Base-by-base conservation (phyloP, 805 yeast genomes). In the Kuraishia piskuri region DNA sequence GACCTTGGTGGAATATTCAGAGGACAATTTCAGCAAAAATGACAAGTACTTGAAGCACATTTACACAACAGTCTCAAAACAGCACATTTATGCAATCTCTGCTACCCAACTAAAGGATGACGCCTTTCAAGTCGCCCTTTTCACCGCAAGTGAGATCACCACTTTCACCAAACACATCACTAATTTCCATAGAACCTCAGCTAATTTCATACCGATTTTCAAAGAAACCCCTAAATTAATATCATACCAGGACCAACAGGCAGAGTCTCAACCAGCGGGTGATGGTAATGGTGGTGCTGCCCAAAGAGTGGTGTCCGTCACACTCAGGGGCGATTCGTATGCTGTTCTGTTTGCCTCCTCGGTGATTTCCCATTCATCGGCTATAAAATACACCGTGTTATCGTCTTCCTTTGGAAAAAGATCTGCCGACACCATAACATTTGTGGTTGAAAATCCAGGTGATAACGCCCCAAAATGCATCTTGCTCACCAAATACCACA, bases 21-120 rank as follows among this genome's bases (percentile, higher is more conserved):
- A 71, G 51, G 80, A 77, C 54, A 73, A 67, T 54, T 67, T 66
- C 61, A 73, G 72, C 57, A 66, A 73, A 46, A 68, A 73, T n/a
- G 73, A 72, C 53, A 66, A 69, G 48, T 66, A 67, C 26, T 59
- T 76, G 3, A 69, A 75, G 51, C 71, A 65, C 47, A 65, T 77
- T 0, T 76, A 79, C 75, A 70, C 64, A 49, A 26, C 19, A 22
- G n/a, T 8, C 21, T 22, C 37, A 26, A 22, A 24, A 9, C 22
- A 19, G 22, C 19, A 46, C 24, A 19, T 23, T 17, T 51, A 20
- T 14, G 52, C 55, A 6, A 44, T 55, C 6, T 46, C 53, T 14
- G 53, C 49, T 17, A 19, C 45, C 17, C 47, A 51, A 14, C 26
- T 53, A 4, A 23, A 36, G 17, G 54, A 23, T 19, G 23, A 46